Evolutionary conservation across 2,329 filamentous ascomycete genomes (phyloP).

Genomic region (Juglanconis sp.): DNA sequence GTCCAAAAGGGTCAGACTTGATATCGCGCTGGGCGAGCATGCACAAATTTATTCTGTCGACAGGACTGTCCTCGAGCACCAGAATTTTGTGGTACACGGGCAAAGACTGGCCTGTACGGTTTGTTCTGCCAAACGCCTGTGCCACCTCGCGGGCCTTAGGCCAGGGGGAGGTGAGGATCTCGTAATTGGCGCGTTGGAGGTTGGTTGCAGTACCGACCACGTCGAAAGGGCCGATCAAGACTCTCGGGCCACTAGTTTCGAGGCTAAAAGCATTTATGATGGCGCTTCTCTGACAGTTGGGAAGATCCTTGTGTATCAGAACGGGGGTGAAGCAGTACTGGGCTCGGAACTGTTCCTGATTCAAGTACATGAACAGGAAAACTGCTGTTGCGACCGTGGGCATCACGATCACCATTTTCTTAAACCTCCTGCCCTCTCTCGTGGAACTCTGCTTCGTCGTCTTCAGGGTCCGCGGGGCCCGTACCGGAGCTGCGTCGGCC

Average conservation of each 20-base stretch:
- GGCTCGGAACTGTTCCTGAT: background rate
- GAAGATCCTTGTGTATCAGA: slow-evolving; percentile 6
- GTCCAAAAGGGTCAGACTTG: background rate
- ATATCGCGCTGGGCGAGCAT: background rate
- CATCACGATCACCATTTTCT: slow-evolving; percentile 13
- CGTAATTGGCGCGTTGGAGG: slow-evolving; percentile 11
- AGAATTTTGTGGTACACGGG: background rate
- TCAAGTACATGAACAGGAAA: slow-evolving; percentile 4
- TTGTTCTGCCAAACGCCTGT: slow-evolving; percentile 9
- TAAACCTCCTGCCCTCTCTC: background rate
- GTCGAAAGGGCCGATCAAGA: background rate
- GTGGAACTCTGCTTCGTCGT: background rate
- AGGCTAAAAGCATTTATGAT: slow-evolving; percentile 4
- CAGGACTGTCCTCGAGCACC: slow-evolving; percentile 2
- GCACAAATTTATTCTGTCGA: slow-evolving; percentile 4
- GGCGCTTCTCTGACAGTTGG: background rate
- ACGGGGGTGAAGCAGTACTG: background rate
- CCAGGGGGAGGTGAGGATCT: slow-evolving; percentile 11
- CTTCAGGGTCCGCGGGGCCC: no score
- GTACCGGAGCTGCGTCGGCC: no score
- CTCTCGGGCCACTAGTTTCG: background rate
- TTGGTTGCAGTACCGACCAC: slow-evolving; percentile 5
- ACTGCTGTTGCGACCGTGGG: slow-evolving; percentile 6
- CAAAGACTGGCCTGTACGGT: background rate
- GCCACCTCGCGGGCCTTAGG: background rate